Conservation (phyloP, 352 stramenopile species). For the Vaucheria bursata region DNA sequence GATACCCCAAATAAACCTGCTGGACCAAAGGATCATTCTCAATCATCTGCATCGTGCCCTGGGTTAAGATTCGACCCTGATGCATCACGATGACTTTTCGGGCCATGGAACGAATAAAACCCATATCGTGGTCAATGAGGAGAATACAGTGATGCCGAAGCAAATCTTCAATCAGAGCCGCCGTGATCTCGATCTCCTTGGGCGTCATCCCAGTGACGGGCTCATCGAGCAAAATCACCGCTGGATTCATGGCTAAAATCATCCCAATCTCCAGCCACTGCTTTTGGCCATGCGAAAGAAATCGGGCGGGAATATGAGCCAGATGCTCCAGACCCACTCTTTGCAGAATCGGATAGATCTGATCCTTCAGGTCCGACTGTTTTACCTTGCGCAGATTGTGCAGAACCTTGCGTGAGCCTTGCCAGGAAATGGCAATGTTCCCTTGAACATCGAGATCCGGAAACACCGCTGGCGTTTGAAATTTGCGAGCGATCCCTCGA, state of each 20-base stretch:
- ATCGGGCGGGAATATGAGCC: no score
- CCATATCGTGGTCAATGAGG: not conserved
- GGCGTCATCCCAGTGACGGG: not conserved
- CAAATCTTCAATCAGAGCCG: not conserved
- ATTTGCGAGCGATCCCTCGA: no score
- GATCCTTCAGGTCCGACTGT: no score
- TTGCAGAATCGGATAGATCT: no score
- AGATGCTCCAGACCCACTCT: no score
- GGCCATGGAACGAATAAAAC: not conserved
- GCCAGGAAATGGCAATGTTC: not conserved
- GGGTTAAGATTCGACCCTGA: not conserved
- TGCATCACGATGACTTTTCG: not conserved
- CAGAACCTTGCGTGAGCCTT: no score
- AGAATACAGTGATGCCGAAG: no score
- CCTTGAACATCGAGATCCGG: not conserved
- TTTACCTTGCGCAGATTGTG: no score
- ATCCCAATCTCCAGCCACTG: not conserved
- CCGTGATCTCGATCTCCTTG: not conserved
- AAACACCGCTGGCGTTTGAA: no score
- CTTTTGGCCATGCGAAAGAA: not conserved
- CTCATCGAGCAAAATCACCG: not conserved
- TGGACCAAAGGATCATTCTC: not conserved
- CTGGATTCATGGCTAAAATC: not conserved
- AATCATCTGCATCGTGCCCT: not conserved
- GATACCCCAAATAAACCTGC: not conserved